Conservation (phyloP, 805 yeast genomes). For the Sugiyamaella smithiae region DNA sequence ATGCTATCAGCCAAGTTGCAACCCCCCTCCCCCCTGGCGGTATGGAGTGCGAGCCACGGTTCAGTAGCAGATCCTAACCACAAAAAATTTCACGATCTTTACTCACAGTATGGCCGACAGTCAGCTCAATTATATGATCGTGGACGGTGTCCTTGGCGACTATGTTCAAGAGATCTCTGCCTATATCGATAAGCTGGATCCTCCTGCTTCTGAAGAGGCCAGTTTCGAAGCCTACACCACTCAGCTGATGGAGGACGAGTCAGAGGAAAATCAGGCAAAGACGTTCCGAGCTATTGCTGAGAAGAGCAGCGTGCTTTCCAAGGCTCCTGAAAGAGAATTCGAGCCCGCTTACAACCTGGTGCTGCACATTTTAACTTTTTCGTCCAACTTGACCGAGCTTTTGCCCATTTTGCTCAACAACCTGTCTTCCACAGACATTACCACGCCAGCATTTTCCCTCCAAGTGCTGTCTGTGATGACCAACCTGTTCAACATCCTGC, state of each 20-base stretch:
- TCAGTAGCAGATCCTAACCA: no score
- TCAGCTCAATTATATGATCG: conserved; percentile 33
- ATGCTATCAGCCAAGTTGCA: no score
- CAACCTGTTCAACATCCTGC: conserved; percentile 40
- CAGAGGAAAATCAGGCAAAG: conserved; percentile 27
- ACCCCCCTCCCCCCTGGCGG: no score
- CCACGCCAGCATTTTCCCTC: conserved; percentile 28
- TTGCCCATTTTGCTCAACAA: conserved; percentile 31
- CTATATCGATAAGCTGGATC: conserved; percentile 35
- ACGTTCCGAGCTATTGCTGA: conserved; percentile 33
- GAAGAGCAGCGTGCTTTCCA: conserved; percentile 27
- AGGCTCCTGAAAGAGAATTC: conserved; percentile 37
- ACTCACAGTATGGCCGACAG: conserved; percentile 10
- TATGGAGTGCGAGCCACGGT: no score
- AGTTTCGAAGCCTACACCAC: conserved; percentile 21
- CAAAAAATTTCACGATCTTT: conserved; percentile 6
- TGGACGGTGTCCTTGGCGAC: conserved; percentile 38
- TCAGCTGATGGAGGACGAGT: conserved; percentile 27
- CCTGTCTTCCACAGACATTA: conserved; percentile 28
- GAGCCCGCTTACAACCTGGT: conserved; percentile 40
- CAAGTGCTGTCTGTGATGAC: conserved; percentile 36
- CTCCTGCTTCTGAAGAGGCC: conserved; percentile 23
- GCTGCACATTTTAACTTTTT: conserved; percentile 35
- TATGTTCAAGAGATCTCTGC: conserved; percentile 36
- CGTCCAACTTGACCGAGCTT: conserved; percentile 33